Evolutionary conservation across 768 basidiomycete genomes (phyloP), one percentile per base, ranked within the genome.

Genomic region (Royoungia palumana): DNA sequence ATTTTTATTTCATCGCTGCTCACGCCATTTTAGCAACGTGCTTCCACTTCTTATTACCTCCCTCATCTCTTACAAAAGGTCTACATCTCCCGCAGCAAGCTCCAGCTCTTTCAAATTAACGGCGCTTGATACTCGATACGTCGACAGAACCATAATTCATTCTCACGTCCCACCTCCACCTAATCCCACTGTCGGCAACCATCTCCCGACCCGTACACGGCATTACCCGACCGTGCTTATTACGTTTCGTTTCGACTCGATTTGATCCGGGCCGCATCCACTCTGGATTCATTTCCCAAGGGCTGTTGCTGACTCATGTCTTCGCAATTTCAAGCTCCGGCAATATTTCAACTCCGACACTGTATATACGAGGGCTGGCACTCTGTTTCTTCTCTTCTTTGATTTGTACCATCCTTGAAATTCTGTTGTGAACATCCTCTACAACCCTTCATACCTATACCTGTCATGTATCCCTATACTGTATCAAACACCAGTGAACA

Each of bases 21-120:
- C 38, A 22, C 41, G 4, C 51, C 21, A 3, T 35, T 47, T 35
- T n/a, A 34, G 27, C 48, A 55, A 59, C 66, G 54, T 55, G 50
- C 47, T 50, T 61, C 46, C 10, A 19, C 28, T 28, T 28, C 44
- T 46, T 49, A 43, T 30, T 35, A 22, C 35, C 37, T 30, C 35
- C 42, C 28, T 12, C 12, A 28, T 9, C 13, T 28, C 28, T 28
- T 12, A 28, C 16, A 16, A 42, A 20, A 11, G 24, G 17, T 42
- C 10, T 19, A 20, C 14, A n/a, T 20, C 32, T 24, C 24, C 40
- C 41, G 47, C 41, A 42, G 35, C 36, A 49, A 49, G 35, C 47
- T 61, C 51, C 30, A 44, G 14, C 6, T 28, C 60, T 63, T 61
- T 61, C 61, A 61, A 61, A 61, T 61, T 61, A 41, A 25, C 38